Base-by-base conservation (phyloP, 108 stramenopile genomes). In the Stephanodiscus minutulus region DNA sequence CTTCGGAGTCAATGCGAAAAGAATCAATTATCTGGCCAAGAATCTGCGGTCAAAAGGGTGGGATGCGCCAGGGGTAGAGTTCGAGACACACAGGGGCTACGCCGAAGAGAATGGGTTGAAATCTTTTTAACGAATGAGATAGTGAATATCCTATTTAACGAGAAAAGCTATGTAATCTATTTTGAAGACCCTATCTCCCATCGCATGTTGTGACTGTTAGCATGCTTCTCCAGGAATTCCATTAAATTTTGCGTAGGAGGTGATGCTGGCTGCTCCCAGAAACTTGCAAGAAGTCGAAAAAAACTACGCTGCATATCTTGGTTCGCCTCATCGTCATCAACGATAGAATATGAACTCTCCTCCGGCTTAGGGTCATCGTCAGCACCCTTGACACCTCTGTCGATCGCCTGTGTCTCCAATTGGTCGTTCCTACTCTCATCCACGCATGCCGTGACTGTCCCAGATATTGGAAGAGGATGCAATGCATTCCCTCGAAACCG, bases 1-100 rank as follows among this genome's bases (percentile, higher is more conserved):
- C 60, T 95, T 80, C 66, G 91, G 88, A 0, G 94, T 95, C 18
- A 95, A 95, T 68, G 87, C 87, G 0, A 92, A 91, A 64, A 78
- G 94, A 31, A 22, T 95, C 43, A 95, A 95, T 62, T 91, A 73
- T 39, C 81, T 95, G 49, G 93, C 90, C 7, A 78, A 82, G 18
- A 74, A 44, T 10, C 48, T 94, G 15, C 74, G 83, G 28, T 65
- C 72, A 13, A 85, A 88, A 43, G 89, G 90, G 28, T 94, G 93
- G 90, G 79, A 91, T 72, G 93, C 90, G 7, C 66, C 68, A 1
- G 90, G 89, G 25, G 87, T 94, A 0, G 83, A 87, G 25, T 69
- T 76, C 36, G 62, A 74, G 11, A 90, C 89, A n/a, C 90, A 94
- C 73, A 68, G 37, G 25, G 87, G 84, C 50, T 94, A 94, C 60